Conservation (phyloP, 2,329 filamentous ascomycete genomes). For the Dactylellina drechsleri region DNA sequence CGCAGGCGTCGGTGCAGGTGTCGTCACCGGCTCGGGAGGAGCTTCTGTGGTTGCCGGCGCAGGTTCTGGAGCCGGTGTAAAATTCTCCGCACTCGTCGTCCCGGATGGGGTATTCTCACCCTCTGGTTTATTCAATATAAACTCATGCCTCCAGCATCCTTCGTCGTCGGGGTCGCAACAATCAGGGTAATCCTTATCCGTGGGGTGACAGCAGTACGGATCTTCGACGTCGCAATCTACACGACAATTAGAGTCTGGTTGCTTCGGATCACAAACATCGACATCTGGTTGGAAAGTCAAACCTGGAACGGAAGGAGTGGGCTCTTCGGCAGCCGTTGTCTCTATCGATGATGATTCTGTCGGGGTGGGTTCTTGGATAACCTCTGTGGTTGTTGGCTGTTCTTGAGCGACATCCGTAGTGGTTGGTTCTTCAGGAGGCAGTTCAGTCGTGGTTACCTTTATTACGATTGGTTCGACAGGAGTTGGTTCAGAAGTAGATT, state of each 20-base stretch:
- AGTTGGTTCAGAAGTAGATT: neutral
- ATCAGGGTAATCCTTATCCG: conserved; percentile 44
- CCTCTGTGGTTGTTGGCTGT: neutral
- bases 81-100: conserved; percentile 6
- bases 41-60: neutral
- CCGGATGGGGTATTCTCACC: conserved; percentile 4
- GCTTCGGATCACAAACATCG: conserved; percentile 33
- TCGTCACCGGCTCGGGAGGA: conserved; percentile 1
- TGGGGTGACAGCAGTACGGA: conserved; percentile 44
- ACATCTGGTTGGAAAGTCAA: conserved; percentile 30
- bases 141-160: conserved; percentile 49
- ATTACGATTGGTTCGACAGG: neutral
- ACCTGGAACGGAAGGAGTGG: conserved; percentile 25
- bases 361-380: neutral
- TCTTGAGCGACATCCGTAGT: conserved; percentile 6
- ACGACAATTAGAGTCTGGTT: conserved; percentile 39
- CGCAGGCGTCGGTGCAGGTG: conserved; percentile 8
- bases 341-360: conserved; percentile 9
- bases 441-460: conserved; percentile 1
- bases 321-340: neutral
- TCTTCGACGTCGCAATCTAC: conserved; percentile 46
- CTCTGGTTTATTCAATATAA: conserved; percentile 33
- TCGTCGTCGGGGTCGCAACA: conserved; percentile 45
- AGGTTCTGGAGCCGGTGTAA: conserved; percentile 7
- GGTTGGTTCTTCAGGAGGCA: neutral